These are phyloP conservation scores for Fusarium fujikuroi DNA, from an alignment of 2,329 filamentous ascomycete genomes.

Conservation along the genomic window DNA sequence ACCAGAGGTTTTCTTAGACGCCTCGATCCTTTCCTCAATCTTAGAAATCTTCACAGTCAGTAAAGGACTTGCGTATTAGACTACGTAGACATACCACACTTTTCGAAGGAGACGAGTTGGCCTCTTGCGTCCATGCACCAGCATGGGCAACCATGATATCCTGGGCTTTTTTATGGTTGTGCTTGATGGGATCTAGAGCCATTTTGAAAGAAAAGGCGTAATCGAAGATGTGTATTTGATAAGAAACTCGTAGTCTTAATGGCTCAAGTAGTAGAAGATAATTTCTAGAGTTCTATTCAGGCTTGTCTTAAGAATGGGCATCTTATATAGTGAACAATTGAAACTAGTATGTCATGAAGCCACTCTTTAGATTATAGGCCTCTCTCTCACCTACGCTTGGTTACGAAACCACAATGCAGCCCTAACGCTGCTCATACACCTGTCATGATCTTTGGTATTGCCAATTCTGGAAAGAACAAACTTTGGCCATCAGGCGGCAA, in stretches of 20 bases:
- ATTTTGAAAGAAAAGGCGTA: not conserved
- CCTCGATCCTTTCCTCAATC: not conserved
- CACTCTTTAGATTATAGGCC: too few relatives aligned
- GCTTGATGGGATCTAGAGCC: not conserved
- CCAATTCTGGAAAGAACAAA: not conserved
- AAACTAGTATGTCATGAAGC: not conserved
- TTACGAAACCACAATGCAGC: not conserved
- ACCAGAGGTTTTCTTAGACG: not conserved
- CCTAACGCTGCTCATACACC: not conserved
- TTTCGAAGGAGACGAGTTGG: not conserved
- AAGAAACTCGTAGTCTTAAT: not conserved
- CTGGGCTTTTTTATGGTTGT: not conserved
- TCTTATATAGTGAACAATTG: not conserved
- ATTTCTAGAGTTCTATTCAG: not conserved
- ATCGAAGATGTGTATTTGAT: not conserved
- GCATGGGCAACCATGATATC: not conserved
- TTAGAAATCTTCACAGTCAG: not conserved
- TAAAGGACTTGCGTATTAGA: accelerated
- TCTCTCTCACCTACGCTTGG: too few relatives aligned
- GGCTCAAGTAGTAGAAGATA: not conserved
- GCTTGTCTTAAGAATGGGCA: accelerated
- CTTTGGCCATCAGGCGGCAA: not conserved
- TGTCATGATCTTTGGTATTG: not conserved
- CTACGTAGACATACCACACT: not conserved
- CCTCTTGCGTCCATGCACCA: not conserved